Base-by-base conservation (phyloP, 768 basidiomycete genomes). In the Boletus rubroflammeus region DNA sequence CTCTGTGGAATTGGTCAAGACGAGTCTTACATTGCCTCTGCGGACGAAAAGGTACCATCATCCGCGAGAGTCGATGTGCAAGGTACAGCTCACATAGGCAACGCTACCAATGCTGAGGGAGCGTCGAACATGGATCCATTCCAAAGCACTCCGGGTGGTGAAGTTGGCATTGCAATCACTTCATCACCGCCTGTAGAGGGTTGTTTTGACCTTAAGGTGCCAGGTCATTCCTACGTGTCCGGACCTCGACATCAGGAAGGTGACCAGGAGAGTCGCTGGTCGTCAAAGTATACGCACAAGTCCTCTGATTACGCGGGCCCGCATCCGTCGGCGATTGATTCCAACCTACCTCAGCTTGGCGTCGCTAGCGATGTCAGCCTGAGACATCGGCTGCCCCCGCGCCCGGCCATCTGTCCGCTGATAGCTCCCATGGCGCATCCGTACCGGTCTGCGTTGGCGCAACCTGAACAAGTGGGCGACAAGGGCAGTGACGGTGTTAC, bases 161-260 rank as follows among this genome's bases (percentile, higher is more conserved):
- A 68, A 39, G 70, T 81, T 1, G 79, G 79, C 11, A 70, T 80
- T 49, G 80, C 79, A 5, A 65, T 80, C 29, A 54, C 58, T n/a
- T 73, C 77, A 5, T 68, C 75, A 2, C 72, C 76, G 0, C 62
- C 66, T 13, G 40, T 50, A 6, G 71, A 70, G 5, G 63, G 44
- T 53, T 32, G 44, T 47, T 6, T 54, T 28, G 62, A 65, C 3
- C 56, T 67, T 19, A 21, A 51, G 25, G n/a, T n/a, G 11, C 35
- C 47, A 19, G 47, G 47, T 19, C 26, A 28, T 38, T 8, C 47
- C 10, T 48, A 56, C 39, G 32, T 71, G 15, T 14, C 53, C 3
- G 29, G 5, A 15, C 13, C 32, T 26, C 49, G 23, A 34, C 47
- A 38, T 29, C 42, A 15, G 23, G 51, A 47, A 11, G 15, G 14